Evolutionary conservation across 2,329 filamentous ascomycete species (phyloP), one percentile per base, ranked within the genome.

Genomic region (Scytalidium lignicola): DNA sequence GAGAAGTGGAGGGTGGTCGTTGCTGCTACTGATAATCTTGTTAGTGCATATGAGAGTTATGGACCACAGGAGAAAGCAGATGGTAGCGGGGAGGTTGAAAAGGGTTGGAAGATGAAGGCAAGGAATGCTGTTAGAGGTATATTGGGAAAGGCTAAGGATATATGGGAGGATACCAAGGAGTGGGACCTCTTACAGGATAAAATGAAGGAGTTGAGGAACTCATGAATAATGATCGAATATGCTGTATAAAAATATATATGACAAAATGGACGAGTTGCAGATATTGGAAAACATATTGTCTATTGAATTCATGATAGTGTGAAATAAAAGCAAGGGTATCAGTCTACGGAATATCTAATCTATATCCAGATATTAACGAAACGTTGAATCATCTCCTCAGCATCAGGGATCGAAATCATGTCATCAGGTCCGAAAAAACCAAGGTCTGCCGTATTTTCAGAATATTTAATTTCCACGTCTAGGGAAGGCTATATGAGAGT

Each of bases 71-170:
- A 82, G 18, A 68, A 64, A 58, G 80, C 75, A 6, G 79, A 80
- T 51, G 78, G 78, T 21, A 73, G 75, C 0, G 81, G 83, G 54
- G 62, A 81, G 23, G 83, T 96, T 2, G 89, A 88, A 2, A 79
- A 78, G 51, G 85, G 84, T 61, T 99, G 93, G 93, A 87, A 81
- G 66, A 88, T 88, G 55, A 97, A 96, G 77, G 88, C 89, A 0
- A 77, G 89, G 59, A 95, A 82, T 65, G 91, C 91, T 10, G 76
- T 96, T 2, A 76, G 90, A 47, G 90, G 88, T 46, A 85, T 97
- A 6, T 78, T 95, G 75, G 86, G 90, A 0, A 86, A 87, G 63
- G 91, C 80, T 0, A 91, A 82, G 70, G 86, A 89, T 61, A 78
- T 68, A 12, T 96, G 91, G 90, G 90, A 96, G 68, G 90, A 80